Evolutionary conservation across 177 flowering plant genomes (phyloP), one percentile per base, ranked within the genome.

Genomic region (Vitis hybrid): DNA sequence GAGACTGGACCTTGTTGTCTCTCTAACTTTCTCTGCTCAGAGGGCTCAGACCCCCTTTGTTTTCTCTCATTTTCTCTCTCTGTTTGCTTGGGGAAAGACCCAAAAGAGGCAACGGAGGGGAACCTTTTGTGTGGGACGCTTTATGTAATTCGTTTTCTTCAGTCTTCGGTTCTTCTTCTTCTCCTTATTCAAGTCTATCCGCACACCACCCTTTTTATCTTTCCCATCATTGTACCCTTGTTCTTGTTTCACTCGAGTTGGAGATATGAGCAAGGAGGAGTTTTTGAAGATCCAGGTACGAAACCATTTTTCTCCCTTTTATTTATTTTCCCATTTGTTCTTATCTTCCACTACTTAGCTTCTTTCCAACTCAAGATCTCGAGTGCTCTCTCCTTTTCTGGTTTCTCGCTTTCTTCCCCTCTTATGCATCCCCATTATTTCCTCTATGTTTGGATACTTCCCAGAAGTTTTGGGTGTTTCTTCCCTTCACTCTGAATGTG

Each of bases 231-330:
- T 57, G 32, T 49, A 32, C 56, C 35, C 59, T 58, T 68, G 54
- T 63, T 64, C 21, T 65, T 56, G 71, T 60, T 61, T 30, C 56
- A 19, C 75, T 74, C 66, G 19, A 61, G 72, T 68, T 50, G 61
- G 60, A 73, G 73, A 69, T 14, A 91, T 91, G 97, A 91, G 92
- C 80, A 89, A 89, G 82, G 97, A 91, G 79, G 97, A 89, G 90
- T 81, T 91, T 50, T 75, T 91, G 83, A 91, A 91, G 92, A 87
- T 88, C 81, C 93, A 87, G 97, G 97, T 91, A 80, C 65, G 49
- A 51, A 18, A 11, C 50, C 58, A 11, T 51, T 16, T 27, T 52
- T n/a, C 49, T 2, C 2, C n/a, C 19, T 5, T 64, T 64, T 58
- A n/a, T 16, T 1, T 10, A 54, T 13, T n/a, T 7, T 15, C 12